A percentile compares a stretch with the other conserved stretches of the same genome.
These are phyloP conservation scores for Pyropia haitanensis DNA, from an alignment of 23 red algal genomes.

Conservation along the genomic window DNA sequence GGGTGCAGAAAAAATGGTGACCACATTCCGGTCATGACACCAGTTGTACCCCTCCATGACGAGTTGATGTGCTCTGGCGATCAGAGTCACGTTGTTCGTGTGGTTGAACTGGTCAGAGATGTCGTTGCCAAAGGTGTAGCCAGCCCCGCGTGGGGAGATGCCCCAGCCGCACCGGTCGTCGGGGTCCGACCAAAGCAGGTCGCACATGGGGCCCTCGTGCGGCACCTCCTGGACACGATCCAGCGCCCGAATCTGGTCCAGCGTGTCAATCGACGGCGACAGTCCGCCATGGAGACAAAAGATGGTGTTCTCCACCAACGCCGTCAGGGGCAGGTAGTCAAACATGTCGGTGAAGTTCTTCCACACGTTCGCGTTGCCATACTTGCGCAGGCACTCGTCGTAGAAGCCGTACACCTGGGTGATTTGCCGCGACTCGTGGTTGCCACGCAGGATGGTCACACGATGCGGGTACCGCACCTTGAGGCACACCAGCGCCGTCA, in stretches of 20 bases:
- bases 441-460: slow-evolving; percentile 95
- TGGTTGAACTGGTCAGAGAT: slow-evolving; percentile 99
- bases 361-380: slow-evolving; percentile 97
- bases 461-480: slow-evolving; percentile 96
- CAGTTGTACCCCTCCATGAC: slow-evolving; percentile 99
- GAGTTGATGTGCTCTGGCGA: slow-evolving; percentile 92
- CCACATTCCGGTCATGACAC: slow-evolving; percentile 84
- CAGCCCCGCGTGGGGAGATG: slow-evolving; percentile 86
- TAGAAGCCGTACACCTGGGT: slow-evolving; percentile 99
- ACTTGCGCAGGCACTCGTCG: slow-evolving; percentile 98
- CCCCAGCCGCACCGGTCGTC: slow-evolving; percentile 99
- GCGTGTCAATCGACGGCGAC: slow-evolving; percentile 89
- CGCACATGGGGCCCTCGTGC: slow-evolving; percentile 98
- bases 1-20: slow-evolving; percentile 91
- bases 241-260: slow-evolving; percentile 94
- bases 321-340: slow-evolving; percentile 95
- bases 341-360: slow-evolving; percentile 99
- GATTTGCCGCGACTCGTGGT: slow-evolving; percentile 96
- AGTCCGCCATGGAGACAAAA: slow-evolving; percentile 97
- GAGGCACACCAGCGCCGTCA: slow-evolving; percentile 91
- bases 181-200: slow-evolving; percentile 96
- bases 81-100: slow-evolving; percentile 72
- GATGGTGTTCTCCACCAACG: slow-evolving; percentile 89
- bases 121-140: slow-evolving; percentile 97
- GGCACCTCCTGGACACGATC: slow-evolving; percentile 98